Evolutionary conservation across 352 stramenopile genomes (phyloP).

Genomic region (Blastocystis sp.): DNA sequence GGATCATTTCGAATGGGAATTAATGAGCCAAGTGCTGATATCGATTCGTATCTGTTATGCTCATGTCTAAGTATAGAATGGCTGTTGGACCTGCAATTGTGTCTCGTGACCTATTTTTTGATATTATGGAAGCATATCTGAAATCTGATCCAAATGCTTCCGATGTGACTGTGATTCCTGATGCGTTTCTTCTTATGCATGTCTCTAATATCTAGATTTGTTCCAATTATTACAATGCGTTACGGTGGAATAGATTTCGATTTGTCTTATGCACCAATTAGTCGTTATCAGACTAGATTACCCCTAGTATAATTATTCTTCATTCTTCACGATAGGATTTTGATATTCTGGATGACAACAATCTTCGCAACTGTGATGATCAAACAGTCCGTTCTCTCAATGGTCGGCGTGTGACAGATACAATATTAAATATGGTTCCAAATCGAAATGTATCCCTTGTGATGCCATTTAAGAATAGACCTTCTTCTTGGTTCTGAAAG

Average conservation of each 20-base stretch:
- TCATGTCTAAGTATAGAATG: slow-evolving; percentile 80
- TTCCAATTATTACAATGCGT: slow-evolving; percentile 63
- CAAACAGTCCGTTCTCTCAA: slow-evolving; percentile 84
- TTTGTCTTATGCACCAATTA: slow-evolving; percentile 62
- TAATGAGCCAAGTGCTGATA: slow-evolving; percentile 75
- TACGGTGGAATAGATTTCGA: slow-evolving; percentile 64
- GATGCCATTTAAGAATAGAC: slow-evolving; percentile 74
- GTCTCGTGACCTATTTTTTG: slow-evolving; percentile 81
- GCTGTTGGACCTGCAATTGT: slow-evolving; percentile 81
- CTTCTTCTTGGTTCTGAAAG: slow-evolving; percentile 82
- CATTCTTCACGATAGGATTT: slow-evolving; percentile 74
- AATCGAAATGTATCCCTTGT: slow-evolving; percentile 74
- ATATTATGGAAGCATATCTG: slow-evolving; percentile 78
- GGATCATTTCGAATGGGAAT: slow-evolving; percentile 84
- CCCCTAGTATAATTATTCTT: slow-evolving; percentile 72
- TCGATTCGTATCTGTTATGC: slow-evolving; percentile 7
- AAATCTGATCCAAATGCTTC: slow-evolving; percentile 77
- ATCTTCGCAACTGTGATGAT: slow-evolving; percentile 85
- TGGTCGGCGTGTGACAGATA: slow-evolving; percentile 88
- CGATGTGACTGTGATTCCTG: slow-evolving; percentile 79
- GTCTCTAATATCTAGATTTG: slow-evolving; percentile 77
- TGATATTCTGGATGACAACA: slow-evolving; percentile 79
- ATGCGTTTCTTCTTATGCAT: slow-evolving; percentile 90
- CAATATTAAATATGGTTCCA: slow-evolving; percentile 86
- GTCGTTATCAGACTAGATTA: slow-evolving; percentile 12